A percentile compares a stretch with the other conserved stretches of the same genome.
Conservation (phyloP, 305 asterid species). For the Petunia hybrid region DNA sequence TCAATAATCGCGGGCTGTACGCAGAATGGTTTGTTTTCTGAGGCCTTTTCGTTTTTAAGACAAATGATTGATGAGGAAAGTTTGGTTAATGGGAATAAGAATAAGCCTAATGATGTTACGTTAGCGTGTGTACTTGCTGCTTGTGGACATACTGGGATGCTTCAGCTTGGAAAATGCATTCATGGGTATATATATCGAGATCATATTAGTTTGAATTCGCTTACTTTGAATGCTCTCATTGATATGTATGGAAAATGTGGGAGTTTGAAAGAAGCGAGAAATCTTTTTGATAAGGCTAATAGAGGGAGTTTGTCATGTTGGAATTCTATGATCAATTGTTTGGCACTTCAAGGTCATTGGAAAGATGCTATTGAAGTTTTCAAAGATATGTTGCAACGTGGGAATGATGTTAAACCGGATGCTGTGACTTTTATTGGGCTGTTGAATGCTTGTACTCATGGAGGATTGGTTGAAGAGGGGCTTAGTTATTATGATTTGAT, state of each 20-base stretch:
- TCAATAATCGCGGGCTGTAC: slow-evolving; percentile 74
- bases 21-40: slow-evolving; percentile 73
- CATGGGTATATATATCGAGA: slow-evolving; percentile 62
- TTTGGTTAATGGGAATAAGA: slow-evolving; percentile 40
- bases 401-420: slow-evolving; percentile 58
- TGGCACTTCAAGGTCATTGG: slow-evolving; percentile 67
- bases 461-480: slow-evolving; percentile 69
- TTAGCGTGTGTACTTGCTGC: slow-evolving; percentile 70
- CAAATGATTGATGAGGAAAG: slow-evolving; percentile 65
- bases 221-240: slow-evolving; percentile 59
- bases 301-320: slow-evolving; percentile 61
- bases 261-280: slow-evolving; percentile 62
- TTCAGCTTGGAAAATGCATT: slow-evolving; percentile 71
- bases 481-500: slow-evolving; percentile 58
- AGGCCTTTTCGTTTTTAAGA: slow-evolving; percentile 65
- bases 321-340: slow-evolving; percentile 79
- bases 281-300: slow-evolving; percentile 51
- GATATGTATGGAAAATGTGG: slow-evolving; percentile 95
- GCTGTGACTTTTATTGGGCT: slow-evolving; percentile 74
- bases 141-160: slow-evolving; percentile 68
- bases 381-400: slow-evolving; percentile 55
- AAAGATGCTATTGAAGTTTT: slow-evolving; percentile 56
- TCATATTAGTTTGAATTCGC: slow-evolving; percentile 49
- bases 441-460: slow-evolving; percentile 78
- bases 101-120: slow-evolving; percentile 74